Evolutionary conservation across 179 eudicot genomes (phyloP).

Genomic region (Silene noctiflora): DNA sequence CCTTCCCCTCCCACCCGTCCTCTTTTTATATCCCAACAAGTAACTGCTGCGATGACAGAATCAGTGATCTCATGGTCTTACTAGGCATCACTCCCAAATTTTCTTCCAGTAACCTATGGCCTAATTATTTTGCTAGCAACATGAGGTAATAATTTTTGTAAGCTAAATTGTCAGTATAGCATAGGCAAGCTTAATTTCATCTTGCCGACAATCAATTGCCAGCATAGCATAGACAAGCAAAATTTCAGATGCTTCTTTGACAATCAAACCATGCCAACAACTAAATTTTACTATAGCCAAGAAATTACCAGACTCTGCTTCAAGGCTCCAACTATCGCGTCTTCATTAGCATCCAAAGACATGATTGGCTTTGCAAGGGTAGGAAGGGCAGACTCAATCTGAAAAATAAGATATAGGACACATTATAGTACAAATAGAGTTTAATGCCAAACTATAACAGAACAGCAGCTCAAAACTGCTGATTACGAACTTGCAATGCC

Average conservation of each 20-base stretch:
- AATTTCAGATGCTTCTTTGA: background rate
- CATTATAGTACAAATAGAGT: background rate
- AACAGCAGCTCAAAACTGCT: background rate
- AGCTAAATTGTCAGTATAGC: too few relatives aligned
- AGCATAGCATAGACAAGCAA: too few relatives aligned
- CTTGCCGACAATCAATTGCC: too few relatives aligned
- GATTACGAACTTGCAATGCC: background rate
- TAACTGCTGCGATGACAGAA: too few relatives aligned
- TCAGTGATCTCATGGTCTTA: too few relatives aligned
- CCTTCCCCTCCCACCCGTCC: too few relatives aligned
- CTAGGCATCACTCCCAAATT: too few relatives aligned
- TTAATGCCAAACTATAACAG: slow-evolving; percentile 1
- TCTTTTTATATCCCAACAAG: too few relatives aligned
- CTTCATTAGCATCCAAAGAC: slow-evolving; percentile 98
- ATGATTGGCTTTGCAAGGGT: slow-evolving; percentile 86
- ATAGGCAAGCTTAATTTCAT: too few relatives aligned
- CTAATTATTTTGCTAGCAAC: too few relatives aligned
- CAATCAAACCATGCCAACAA: background rate
- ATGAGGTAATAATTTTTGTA: too few relatives aligned
- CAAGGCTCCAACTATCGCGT: slow-evolving; percentile 87
- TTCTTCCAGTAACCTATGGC: too few relatives aligned
- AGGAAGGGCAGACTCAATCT: slow-evolving; percentile 95
- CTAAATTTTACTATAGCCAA: background rate
- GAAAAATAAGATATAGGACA: slow-evolving; percentile 14
- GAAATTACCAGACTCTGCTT: slow-evolving; percentile 87